phyloP scores from a whole-genome alignment of 257 asterid species.

The Solanum clarkiae region DNA sequence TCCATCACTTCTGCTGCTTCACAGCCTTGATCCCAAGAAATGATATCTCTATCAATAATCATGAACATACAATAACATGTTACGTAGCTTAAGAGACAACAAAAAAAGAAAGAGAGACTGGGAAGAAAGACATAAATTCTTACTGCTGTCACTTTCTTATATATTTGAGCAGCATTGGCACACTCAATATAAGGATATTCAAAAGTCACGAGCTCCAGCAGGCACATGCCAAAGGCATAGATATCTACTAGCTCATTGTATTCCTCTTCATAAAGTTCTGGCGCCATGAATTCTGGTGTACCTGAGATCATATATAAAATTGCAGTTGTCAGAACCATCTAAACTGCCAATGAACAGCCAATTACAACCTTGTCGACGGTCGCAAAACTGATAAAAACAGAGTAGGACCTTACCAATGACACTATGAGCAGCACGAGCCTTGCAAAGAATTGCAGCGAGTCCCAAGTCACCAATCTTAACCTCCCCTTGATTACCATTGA shows the following conservation, averaged over 20 bases:
- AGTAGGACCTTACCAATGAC: constrained; percentile 57
- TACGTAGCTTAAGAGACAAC: neutral
- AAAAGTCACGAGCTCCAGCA: constrained; percentile 87
- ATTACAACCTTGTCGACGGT: neutral
- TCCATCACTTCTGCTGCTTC: neutral
- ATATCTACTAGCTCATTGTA: constrained; percentile 90
- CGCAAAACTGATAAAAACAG: neutral
- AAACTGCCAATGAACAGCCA: neutral
- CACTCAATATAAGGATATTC: constrained; percentile 92
- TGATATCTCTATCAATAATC: neutral
- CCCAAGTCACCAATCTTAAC: constrained; percentile 94
- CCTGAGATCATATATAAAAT: constrained; percentile 29
- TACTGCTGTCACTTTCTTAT: constrained; percentile 83
- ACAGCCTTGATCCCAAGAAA: neutral
- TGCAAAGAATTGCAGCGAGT: constrained; percentile 76
- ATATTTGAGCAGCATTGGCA: constrained; percentile 89
- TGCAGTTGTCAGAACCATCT: neutral
- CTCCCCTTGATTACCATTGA: constrained; percentile 94
- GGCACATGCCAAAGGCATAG: constrained; percentile 96
- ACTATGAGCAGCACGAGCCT: constrained; percentile 92
- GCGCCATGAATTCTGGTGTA: constrained; percentile 97
- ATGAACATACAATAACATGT: neutral
- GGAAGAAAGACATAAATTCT: constrained; percentile 18
- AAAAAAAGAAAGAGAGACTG: neutral
- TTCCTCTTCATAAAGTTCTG: constrained; percentile 91